Evolutionary conservation across 805 yeast genomes (phyloP), one percentile per base, ranked within the genome.

Genomic region (Kodamaea kaohsiungensis): DNA sequence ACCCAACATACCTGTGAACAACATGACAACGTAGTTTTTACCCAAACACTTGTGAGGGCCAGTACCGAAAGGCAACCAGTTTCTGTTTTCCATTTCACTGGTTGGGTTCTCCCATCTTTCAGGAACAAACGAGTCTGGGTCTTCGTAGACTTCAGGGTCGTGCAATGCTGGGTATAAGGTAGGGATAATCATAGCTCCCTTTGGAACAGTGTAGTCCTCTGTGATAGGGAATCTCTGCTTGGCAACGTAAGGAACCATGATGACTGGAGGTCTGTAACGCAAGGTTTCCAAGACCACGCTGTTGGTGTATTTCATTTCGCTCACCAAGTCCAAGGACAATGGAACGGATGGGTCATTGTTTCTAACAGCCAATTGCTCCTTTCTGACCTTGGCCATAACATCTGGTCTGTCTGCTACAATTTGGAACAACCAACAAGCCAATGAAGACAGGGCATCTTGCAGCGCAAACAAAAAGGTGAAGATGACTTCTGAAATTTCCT

Each of bases 401-500:
- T 95, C 98, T 42, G 98, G 98, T 66, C 97, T 84, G 71, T 95
- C 99, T 57, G 97, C 92, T 53, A 91, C 86, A 63, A 91, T 83
- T 79, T 95, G 99, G 85, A 93, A 95, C 65, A 95, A 80, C 99
- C 99, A 95, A 73, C 98, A 93, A 59, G 97, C 95, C 62, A 96
- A 86, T 3, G 98, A 90, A 1, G 98, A 91, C 7, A 97, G 89
- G 19, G 99, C 99, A 74, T 95, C 99, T 76, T 95, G 99, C 3
- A 97, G 89, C 6, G 99, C 99, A 72, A 95, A 95, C 70, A 95
- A 77, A 73, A 95, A 95, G 12, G 99, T 95, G 82, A 95, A 95
- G 58, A 95, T 84, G 53, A 96, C 96, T 77, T 95, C 98, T 17
- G 97, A 89, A 64, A 95, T 93, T 73, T 95, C 99, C 71, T 80